Evolutionary conservation across 2,329 filamentous ascomycete species (phyloP), one percentile per base, ranked within the genome.

Genomic region (Cercospora brassicicola): DNA sequence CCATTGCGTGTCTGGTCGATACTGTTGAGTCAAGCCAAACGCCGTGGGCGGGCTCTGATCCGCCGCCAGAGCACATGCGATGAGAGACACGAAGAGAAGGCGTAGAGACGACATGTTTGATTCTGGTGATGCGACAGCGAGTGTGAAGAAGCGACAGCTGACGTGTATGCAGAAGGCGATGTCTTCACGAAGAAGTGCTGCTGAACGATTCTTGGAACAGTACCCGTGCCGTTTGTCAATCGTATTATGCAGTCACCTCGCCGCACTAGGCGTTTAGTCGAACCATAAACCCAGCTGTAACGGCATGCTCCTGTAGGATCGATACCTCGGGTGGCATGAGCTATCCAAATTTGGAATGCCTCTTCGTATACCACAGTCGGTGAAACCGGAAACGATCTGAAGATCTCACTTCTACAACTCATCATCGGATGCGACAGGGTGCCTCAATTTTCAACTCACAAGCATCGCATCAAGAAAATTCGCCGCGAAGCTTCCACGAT

Each of bases 1-100:
- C 33, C 42, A 66, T 13, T 57, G 42, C 3, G 57, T 66, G 59
- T 62, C 28, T 20, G 64, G 64, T n/a, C 64, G 42, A 56, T 55
- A 62, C 36, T 66, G 64, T 8, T 62, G 57, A 7, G 64, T 66
- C 13, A 66, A 48, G 11, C 23, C 57, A 36, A 61, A 61, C 0
- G 64, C 57, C n/a, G 36, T 42, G n/a, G 57, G 57, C 10, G 59
- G 64, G 31, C 42, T 56, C 31, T 66, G 59, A 33, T 62, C 64
- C 42, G 64, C 59, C 6, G 64, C 64, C 39, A 62, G 26, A 15
- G 23, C 45, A 18, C 26, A 31, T 56, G 64, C 45, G 39, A 55
- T n/a, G 18, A 62, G 51, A 7, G 53, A 53, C 33, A 55, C 23
- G 7, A 66, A 28, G 26, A 55, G n/a, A 3, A 31, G 11, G n/a